Evolutionary conservation across 805 yeast species (phyloP).

Genomic region (Candida gorgasii): DNA sequence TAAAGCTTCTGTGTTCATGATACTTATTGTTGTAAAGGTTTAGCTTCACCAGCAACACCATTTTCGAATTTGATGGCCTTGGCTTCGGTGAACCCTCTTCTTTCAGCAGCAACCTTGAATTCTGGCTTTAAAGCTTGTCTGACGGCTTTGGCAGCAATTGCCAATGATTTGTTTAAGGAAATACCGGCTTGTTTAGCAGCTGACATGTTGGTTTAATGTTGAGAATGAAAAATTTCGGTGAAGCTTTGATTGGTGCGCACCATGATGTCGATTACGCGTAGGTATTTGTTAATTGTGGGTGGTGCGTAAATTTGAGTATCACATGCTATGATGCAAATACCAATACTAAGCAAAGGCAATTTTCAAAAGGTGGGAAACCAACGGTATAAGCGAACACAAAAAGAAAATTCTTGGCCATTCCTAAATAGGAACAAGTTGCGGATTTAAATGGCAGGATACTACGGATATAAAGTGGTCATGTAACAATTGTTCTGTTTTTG

Average conservation of each 20-base stretch:
- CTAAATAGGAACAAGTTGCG: no score
- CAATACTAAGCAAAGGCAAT: neutral
- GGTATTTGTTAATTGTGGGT: neutral
- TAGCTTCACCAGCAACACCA: slow-evolving; percentile 54
- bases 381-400: no score
- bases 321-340: neutral
- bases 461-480: no score
- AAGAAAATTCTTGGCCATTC: no score
- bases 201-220: slow-evolving; percentile 29
- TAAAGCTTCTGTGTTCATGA: no score
- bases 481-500: no score
- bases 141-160: slow-evolving; percentile 86
- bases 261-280: neutral
- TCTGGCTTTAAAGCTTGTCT: slow-evolving; percentile 90
- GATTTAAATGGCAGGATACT: no score
- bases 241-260: slow-evolving; percentile 7
- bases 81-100: slow-evolving; percentile 74
- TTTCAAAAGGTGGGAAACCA: no score
- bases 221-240: slow-evolving; percentile 5
- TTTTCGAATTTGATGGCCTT: slow-evolving; percentile 68
- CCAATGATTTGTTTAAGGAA: slow-evolving; percentile 79
- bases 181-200: slow-evolving; percentile 53
- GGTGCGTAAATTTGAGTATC: neutral
- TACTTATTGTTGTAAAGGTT: slow-evolving; percentile 37
- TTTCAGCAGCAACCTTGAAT: slow-evolving; percentile 67